Conservation (phyloP, 2,329 filamentous ascomycete genomes). For the Xylariales sp. region DNA sequence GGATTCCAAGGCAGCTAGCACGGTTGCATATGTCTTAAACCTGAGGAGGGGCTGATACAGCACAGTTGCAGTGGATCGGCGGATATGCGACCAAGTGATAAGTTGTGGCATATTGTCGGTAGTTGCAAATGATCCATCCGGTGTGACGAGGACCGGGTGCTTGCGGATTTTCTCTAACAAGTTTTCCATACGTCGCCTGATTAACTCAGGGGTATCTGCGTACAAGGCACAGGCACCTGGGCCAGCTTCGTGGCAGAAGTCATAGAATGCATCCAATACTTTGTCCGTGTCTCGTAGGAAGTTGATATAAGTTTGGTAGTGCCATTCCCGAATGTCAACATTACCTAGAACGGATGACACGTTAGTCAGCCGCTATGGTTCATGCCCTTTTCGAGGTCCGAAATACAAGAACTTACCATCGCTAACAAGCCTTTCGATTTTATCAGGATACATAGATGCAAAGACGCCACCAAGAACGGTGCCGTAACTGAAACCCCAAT, state of each 20-base stretch:
- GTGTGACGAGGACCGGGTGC: constrained; percentile 58
- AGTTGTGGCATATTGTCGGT: constrained; percentile 57
- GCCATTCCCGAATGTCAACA: constrained; percentile 67
- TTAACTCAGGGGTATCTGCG: constrained; percentile 51
- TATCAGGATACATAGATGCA: constrained; percentile 63
- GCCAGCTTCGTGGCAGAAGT: constrained; percentile 64
- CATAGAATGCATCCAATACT: constrained; percentile 64
- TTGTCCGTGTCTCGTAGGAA: constrained; percentile 66
- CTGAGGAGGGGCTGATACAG: constrained; percentile 59
- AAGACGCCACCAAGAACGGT: constrained; percentile 64
- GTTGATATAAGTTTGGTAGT: constrained; percentile 56
- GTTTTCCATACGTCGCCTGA: constrained; percentile 53
- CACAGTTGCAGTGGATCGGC: constrained; percentile 55
- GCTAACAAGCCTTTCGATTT: constrained; percentile 62
- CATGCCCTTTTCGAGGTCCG: neutral
- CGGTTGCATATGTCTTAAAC: constrained; percentile 57
- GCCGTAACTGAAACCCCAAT: constrained; percentile 67
- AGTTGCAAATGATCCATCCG: constrained; percentile 36
- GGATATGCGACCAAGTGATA: constrained; percentile 63
- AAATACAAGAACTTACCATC: constrained; percentile 55
- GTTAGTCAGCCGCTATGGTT: neutral
- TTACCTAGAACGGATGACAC: constrained; percentile 50
- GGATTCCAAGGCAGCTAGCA: constrained; percentile 57
- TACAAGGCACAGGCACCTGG: constrained; percentile 60
- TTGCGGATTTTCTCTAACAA: constrained; percentile 57